Base-by-base conservation (phyloP, 495 filamentous ascomycete species). In the Tetracladium setigerum region DNA sequence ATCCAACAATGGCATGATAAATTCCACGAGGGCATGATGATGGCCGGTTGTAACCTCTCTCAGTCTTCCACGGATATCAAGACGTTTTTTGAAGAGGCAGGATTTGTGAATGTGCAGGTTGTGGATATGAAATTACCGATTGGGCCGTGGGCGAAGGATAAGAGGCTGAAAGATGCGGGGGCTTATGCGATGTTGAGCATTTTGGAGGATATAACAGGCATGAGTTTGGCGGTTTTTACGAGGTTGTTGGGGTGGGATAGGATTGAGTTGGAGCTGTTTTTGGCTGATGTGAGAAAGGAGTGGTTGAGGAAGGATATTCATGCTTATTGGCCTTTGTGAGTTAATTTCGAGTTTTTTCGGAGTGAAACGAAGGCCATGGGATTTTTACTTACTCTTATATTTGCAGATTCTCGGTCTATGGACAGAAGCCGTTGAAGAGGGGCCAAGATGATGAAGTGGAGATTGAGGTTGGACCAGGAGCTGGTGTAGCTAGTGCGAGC, bases 61-160 rank as follows among this genome's bases (percentile, higher is more conserved):
- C 18, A 24, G 17, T 13, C 17, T 31, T 12, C 17, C 1, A 1
- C 45, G 31, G 33, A 46, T 14, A 45, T 45, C 30, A 14, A 12
- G 14, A 34, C 33, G 13, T 52, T 22, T 60, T 70, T 78, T 58
- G 62, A 65, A 47, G 67, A 77, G 18, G 64, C 73, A 0, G 79
- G 81, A 1, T 86, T 83, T 51, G 64, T 71, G 15, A 73, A 81
- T 50, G 68, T 83, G 14, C 52, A 74, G 14, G 65, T 75, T 47
- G 57, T 58, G 22, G 35, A 69, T 8, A 64, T 60, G 41, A 79
- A 78, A 55, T 58, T 73, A 12, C 82, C 81, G 5, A 45, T 49
- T 22, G 61, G 61, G 7, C 46, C 71, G 7, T 79, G 77, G 77
- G 53, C 73, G 0, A 64, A 62, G 18, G 68, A 76, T 19, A 48